Conservation (phyloP, 306 rosid species). For the Dalbergia cultrata region DNA sequence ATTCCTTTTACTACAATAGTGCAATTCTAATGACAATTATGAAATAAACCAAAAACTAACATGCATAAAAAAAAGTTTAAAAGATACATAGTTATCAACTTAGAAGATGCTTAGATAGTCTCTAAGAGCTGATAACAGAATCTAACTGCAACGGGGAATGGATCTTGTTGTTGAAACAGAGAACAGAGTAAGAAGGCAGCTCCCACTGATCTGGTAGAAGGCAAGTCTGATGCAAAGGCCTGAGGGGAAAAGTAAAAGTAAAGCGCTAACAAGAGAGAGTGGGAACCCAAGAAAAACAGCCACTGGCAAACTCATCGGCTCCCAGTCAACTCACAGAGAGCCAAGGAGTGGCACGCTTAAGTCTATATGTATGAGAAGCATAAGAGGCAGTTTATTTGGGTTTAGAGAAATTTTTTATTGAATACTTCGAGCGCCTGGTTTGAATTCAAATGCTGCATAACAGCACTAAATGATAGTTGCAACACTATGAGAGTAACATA, state of each 20-base stretch:
- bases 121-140: neutral
- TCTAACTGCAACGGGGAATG: neutral
- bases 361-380: neutral
- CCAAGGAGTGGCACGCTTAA: neutral
- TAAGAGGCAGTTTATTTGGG: constrained; percentile 1
- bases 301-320: neutral
- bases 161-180: neutral
- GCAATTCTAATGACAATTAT: no score
- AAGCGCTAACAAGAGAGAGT: neutral
- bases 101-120: neutral
- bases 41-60: no score
- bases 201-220: neutral
- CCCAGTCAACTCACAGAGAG: neutral
- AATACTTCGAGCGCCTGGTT: neutral
- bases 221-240: constrained; percentile 1
- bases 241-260: neutral
- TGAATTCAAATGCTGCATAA: neutral
- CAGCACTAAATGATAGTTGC: neutral
- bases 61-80: neutral
- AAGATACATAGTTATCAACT: neutral
- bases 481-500: neutral
- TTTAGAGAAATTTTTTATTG: constrained; percentile 5
- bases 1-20: no score
- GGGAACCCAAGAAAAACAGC: neutral
- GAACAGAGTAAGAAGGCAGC: neutral